Evolutionary conservation across 2,329 filamentous ascomycete species (phyloP).

Genomic region (Didymella exigua): DNA sequence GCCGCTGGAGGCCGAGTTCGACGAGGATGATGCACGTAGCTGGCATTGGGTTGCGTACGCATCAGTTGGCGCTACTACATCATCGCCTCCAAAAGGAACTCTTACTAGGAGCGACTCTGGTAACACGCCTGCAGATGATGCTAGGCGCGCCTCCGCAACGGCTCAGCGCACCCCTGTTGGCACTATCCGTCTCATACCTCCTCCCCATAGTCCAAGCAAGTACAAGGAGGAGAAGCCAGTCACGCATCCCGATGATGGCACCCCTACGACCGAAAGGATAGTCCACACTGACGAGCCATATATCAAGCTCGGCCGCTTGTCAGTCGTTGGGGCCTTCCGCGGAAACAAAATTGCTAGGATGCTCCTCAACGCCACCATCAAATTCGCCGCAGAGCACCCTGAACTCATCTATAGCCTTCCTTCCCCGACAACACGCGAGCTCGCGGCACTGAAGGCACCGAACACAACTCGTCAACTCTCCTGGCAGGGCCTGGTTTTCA

Average conservation of each 20-base stretch:
- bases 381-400: slow-evolving; percentile 70
- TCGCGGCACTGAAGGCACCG: slow-evolving; percentile 54
- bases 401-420: slow-evolving; percentile 50
- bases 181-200: slow-evolving; percentile 80
- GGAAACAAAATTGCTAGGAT: slow-evolving; percentile 67
- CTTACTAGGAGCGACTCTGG: slow-evolving; percentile 54
- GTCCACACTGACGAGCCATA: slow-evolving; percentile 73
- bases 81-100: slow-evolving; percentile 37
- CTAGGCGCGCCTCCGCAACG: slow-evolving; percentile 44
- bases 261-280: slow-evolving; percentile 37
- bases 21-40: slow-evolving; percentile 76
- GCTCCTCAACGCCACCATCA: slow-evolving; percentile 69
- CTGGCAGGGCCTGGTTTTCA: slow-evolving; percentile 77
- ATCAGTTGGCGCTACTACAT: slow-evolving; percentile 57
- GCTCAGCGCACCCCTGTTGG: slow-evolving; percentile 66
- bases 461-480: slow-evolving; percentile 48
- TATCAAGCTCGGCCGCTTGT: slow-evolving; percentile 80
- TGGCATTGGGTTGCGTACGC: slow-evolving; percentile 91
- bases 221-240: slow-evolving; percentile 37
- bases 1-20: slow-evolving; percentile 72
- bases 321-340: slow-evolving; percentile 70
- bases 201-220: slow-evolving; percentile 73
- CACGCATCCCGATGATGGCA: slow-evolving; percentile 41
- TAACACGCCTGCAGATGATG: slow-evolving; percentile 47
- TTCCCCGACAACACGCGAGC: slow-evolving; percentile 48